A percentile compares a stretch with the other conserved stretches of the same genome.
These are phyloP conservation scores for Naganishia liquefaciens DNA, from an alignment of 1,284 basidiomycete genomes.

Conservation along the genomic window DNA sequence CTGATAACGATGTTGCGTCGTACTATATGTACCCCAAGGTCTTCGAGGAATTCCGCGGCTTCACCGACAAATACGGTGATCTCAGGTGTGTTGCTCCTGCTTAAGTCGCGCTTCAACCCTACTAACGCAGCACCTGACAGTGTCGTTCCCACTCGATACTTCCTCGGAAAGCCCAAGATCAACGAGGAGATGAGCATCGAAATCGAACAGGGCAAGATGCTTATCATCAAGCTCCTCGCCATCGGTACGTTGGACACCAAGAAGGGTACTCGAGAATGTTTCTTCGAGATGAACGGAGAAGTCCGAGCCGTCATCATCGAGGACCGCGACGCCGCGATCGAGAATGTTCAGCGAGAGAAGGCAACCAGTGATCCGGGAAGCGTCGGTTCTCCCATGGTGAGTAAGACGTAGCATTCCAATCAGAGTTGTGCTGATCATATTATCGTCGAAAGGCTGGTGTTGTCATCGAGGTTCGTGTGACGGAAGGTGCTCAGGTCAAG, in stretches of 20 bases:
- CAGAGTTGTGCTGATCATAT: not conserved
- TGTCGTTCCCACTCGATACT: constrained; percentile 93
- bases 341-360: constrained; percentile 90
- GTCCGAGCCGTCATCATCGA: constrained; percentile 90
- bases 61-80: constrained; percentile 89
- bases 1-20: constrained; percentile 86
- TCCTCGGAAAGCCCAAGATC: constrained; percentile 86
- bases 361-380: constrained; percentile 90
- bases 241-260: constrained; percentile 89
- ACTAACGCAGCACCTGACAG: constrained; percentile 52
- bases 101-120: not conserved
- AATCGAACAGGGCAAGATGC: constrained; percentile 95
- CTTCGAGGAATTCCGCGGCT: constrained; percentile 89
- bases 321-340: constrained; percentile 93
- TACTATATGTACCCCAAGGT: constrained; percentile 77
- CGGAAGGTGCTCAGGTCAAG: constrained; percentile 95
- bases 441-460: constrained; percentile 72
- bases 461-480: constrained; percentile 94
- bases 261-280: constrained; percentile 90
- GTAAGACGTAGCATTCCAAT: constrained; percentile 13
- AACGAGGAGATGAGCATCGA: constrained; percentile 96
- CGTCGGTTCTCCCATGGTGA: constrained; percentile 83
- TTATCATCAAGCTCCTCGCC: constrained; percentile 95
- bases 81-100: constrained; percentile 64
- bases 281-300: constrained; percentile 97